Base-by-base conservation (phyloP, 2,329 filamentous ascomycete genomes). In the Westerdykella aurantiaca region DNA sequence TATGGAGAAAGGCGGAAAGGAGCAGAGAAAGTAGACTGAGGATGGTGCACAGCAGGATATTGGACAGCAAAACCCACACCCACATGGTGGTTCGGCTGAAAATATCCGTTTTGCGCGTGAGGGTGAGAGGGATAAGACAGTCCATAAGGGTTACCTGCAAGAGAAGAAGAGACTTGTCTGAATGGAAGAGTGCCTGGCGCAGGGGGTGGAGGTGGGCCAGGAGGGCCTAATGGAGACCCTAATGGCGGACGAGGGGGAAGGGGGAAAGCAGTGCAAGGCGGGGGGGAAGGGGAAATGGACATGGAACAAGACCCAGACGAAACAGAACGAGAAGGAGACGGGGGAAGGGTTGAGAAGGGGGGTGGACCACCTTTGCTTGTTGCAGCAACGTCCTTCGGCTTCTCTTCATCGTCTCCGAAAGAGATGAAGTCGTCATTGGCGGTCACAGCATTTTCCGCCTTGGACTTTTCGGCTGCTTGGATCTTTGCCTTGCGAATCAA, bases 401-500 rank as follows among this genome's bases (percentile, higher is more conserved):
- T 74, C 21, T 78, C 77, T 42, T 83, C 80, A 38, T 77, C 78
- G 37, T 86, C 75, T 52, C 83, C 85, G 47, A 91, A 86, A 0
- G 91, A 94, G 43, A 98, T 95, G 61, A 96, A 97, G 53, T 98
- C 91, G 45, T 86, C 84, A 37, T 73, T 73, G 21, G 69, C 64
- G 37, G 66, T 63, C 17, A 66, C 62, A 21, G 61, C 58, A 17
- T 76, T 76, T 10, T 67, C 64, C 0, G 77, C 74, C 38, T 82
- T 77, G 1, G 77, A 73, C 17, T 81, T 75, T 1, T 76, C 69
- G 10, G 73, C 69, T 0, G 73, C 66, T 23, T 77, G 73, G 31
- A 83, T 79, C 38, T 90, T 86, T 2, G 90, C 88, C 62, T 95
- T 96, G 55, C 90, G 83, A 55, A 97, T 96, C 48, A 95, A 69